phyloP scores from a whole-genome alignment of 2,329 filamentous ascomycete species.

The Rhynchosporium graminicola region DNA sequence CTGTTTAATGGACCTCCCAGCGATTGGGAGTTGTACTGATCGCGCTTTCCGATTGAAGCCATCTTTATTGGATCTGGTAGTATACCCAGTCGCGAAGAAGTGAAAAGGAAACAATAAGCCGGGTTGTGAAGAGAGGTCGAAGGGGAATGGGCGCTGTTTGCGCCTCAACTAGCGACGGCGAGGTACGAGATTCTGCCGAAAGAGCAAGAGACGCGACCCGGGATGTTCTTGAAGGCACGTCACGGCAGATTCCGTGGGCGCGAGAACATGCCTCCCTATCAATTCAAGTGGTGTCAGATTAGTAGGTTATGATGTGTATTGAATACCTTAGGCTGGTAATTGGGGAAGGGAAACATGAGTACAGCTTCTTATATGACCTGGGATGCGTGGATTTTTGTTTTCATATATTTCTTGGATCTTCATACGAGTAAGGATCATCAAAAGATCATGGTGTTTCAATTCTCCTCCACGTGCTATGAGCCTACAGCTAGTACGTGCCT shows the following conservation, averaged over 20 bases:
- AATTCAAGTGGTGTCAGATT: conserved; percentile 9
- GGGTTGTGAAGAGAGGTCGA: conserved; percentile 7
- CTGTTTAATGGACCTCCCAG: conserved; percentile 65
- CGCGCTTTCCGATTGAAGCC: conserved; percentile 44
- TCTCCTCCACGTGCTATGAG: not conserved
- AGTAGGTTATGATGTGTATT: not conserved
- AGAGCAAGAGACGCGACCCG: conserved; percentile 7
- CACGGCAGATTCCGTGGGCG: not conserved
- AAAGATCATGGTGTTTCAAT: not conserved
- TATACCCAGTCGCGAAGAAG: not conserved
- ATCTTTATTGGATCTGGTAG: not conserved
- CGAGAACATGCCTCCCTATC: conserved; percentile 8
- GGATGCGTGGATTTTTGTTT: too few species aligned
- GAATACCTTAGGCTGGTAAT: not conserved
- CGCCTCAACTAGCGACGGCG: conserved; percentile 7
- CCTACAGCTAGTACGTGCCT: not conserved
- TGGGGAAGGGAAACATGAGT: not conserved
- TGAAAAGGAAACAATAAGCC: not conserved
- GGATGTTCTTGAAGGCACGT: not conserved
- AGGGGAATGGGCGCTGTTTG: conserved; percentile 2
- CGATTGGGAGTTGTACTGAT: conserved; percentile 63
- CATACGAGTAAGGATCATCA: not conserved
- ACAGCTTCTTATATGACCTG: too few species aligned
- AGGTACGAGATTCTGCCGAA: conserved; percentile 6
- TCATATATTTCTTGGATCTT: not conserved